Evolutionary conservation across 2,329 filamentous ascomycete genomes (phyloP).

Genomic region (Thelonectria blattea): DNA sequence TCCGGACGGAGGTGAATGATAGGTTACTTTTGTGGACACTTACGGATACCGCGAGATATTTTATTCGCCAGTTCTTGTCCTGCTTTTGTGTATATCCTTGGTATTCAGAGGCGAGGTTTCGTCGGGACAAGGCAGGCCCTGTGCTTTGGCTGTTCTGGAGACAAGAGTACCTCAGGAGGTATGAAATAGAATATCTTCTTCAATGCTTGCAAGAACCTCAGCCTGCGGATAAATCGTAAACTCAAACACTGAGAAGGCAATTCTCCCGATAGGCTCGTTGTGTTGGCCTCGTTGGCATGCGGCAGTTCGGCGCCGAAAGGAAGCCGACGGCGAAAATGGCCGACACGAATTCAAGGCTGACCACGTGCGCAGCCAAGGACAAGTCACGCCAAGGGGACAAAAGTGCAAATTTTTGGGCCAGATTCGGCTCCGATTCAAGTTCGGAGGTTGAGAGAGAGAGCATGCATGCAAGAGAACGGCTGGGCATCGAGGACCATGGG

Average conservation of each 20-base stretch:
- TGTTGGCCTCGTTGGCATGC: neutral
- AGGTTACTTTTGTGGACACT: neutral
- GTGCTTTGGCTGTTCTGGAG: neutral
- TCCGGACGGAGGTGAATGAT: neutral
- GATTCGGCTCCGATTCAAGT: constrained; percentile 17
- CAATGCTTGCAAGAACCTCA: neutral
- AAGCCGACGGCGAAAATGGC: neutral
- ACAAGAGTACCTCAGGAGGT: neutral
- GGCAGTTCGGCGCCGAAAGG: neutral
- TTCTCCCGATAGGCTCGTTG: neutral
- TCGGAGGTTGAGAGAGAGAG: constrained; percentile 1
- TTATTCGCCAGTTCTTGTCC: neutral
- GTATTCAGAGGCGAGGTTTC: neutral
- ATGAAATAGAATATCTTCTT: too few relatives aligned
- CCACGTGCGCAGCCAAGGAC: neutral
- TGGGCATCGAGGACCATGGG: neutral
- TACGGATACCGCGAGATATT: neutral
- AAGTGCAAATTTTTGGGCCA: neutral
- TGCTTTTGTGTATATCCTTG: neutral
- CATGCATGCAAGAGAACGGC: neutral
- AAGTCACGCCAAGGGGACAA: neutral
- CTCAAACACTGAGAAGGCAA: neutral
- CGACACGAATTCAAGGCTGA: constrained; percentile 2
- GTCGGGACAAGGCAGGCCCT: neutral
- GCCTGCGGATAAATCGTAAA: neutral